A percentile compares a stretch with the other conserved stretches of the same genome.
These are phyloP conservation scores for Dactylellina leptospora DNA, from an alignment of 2,329 filamentous ascomycete genomes.

Conservation along the genomic window DNA sequence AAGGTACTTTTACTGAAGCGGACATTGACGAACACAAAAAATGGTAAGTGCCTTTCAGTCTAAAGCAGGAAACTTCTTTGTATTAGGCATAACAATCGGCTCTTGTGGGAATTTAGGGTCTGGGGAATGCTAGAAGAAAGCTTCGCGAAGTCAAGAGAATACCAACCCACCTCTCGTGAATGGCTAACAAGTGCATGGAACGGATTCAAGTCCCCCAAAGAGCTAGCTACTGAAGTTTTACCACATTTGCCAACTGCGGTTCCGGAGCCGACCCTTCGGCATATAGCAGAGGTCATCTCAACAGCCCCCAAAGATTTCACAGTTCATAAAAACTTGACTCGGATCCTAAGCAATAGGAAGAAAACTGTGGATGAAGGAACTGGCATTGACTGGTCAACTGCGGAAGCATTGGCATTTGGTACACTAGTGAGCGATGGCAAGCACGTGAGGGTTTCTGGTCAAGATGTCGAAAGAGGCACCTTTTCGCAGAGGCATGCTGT, in stretches of 20 bases:
- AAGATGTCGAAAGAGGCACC: constrained; percentile 99
- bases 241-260: constrained; percentile 90
- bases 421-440: constrained; percentile 90
- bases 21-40: constrained; percentile 99
- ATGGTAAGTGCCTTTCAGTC: constrained; percentile 66
- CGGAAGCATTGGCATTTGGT: constrained; percentile 93
- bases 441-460: constrained; percentile 91
- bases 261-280: constrained; percentile 74
- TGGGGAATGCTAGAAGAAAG: constrained; percentile 99
- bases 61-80: too few relatives aligned
- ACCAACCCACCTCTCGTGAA: constrained; percentile 94
- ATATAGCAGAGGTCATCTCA: constrained; percentile 83
- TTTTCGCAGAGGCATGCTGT: constrained; percentile 98
- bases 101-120: constrained; percentile 65
- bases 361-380: constrained; percentile 87
- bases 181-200: constrained; percentile 99
- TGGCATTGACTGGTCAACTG: constrained; percentile 97
- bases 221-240: constrained; percentile 90
- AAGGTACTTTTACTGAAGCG: constrained; percentile 95
- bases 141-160: constrained; percentile 96
- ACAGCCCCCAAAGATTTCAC: constrained; percentile 83
- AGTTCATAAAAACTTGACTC: constrained; percentile 94
- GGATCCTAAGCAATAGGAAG: constrained; percentile 86
- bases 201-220: constrained; percentile 98
- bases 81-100: too few relatives aligned